These are phyloP conservation scores for Sparassis latifolia DNA, from an alignment of 1,284 basidiomycete species.

Conservation along the genomic window DNA sequence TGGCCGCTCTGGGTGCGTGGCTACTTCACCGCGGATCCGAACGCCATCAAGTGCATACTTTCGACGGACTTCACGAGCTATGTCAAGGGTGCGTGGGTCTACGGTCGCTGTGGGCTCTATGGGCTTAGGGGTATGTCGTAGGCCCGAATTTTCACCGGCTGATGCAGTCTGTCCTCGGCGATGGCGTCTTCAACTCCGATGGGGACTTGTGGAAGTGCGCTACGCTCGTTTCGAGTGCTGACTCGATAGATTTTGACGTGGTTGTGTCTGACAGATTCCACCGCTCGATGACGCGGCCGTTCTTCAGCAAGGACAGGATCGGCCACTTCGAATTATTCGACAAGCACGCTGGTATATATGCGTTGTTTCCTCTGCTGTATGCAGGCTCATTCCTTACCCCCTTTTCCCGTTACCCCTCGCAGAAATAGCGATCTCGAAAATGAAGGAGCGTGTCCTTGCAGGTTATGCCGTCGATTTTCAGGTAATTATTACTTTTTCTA, in stretches of 20 bases:
- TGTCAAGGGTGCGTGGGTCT: constrained; percentile 11
- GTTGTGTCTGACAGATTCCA: constrained; percentile 12
- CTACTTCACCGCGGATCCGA: no score
- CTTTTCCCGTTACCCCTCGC: neutral
- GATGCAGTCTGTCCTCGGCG: constrained; percentile 14
- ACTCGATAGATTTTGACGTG: neutral
- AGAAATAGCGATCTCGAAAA: constrained; percentile 2
- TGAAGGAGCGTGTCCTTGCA: constrained; percentile 6
- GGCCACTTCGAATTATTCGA: constrained; percentile 11
- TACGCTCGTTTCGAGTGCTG: neutral
- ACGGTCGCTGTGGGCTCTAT: neutral
- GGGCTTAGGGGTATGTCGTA: neutral
- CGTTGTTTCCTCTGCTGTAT: neutral
- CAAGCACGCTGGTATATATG: constrained; percentile 4
- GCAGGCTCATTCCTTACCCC: neutral
- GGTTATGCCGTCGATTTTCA: constrained; percentile 18
- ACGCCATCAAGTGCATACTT: neutral
- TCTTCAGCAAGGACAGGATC: constrained; percentile 9
- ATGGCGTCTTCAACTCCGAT: constrained; percentile 17
- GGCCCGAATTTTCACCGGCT: neutral
- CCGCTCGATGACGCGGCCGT: constrained; percentile 23
- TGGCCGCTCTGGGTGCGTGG: no score
- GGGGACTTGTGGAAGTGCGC: constrained; percentile 3
- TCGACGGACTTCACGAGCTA: constrained; percentile 15
- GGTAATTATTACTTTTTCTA: constrained; percentile 3